phyloP scores from a whole-genome alignment of 345 rosid species.

The Rhizophora mangle region DNA sequence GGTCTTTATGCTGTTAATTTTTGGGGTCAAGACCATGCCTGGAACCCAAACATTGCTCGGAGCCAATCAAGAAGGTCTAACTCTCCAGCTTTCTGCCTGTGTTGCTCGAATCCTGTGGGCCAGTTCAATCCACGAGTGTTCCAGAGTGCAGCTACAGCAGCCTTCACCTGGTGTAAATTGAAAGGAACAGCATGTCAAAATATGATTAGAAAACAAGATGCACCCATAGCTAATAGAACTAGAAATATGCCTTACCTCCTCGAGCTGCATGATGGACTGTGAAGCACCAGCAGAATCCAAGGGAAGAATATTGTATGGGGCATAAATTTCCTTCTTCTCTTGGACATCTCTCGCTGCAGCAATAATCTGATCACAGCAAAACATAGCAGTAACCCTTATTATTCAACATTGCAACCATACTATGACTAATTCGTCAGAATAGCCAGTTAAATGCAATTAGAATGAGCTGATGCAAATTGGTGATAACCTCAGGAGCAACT shows the following conservation, averaged over 20 bases:
- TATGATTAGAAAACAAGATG: constrained; percentile 1
- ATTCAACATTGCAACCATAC: background rate
- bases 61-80: constrained; percentile 95
- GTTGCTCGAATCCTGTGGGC: constrained; percentile 83
- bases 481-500: constrained; percentile 96
- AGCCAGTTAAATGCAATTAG: constrained; percentile 1
- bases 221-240: constrained; percentile 11
- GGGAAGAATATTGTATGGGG: constrained; percentile 96
- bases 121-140: constrained; percentile 84
- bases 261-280: constrained; percentile 90
- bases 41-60: constrained; percentile 96
- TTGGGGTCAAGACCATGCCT: constrained; percentile 47
- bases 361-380: constrained; percentile 61
- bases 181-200: constrained; percentile 21
- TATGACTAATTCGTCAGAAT: background rate
- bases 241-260: constrained; percentile 53
- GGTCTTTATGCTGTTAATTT: constrained; percentile 5
- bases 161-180: constrained; percentile 62
- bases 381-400: constrained; percentile 7
- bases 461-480: constrained; percentile 7
- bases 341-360: constrained; percentile 98
- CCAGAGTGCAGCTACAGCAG: constrained; percentile 85
- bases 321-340: constrained; percentile 94
- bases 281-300: constrained; percentile 95
- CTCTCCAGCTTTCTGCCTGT: constrained; percentile 79